Base-by-base conservation (phyloP, 2,329 filamentous ascomycete species). In the Aspergillus tanneri region DNA sequence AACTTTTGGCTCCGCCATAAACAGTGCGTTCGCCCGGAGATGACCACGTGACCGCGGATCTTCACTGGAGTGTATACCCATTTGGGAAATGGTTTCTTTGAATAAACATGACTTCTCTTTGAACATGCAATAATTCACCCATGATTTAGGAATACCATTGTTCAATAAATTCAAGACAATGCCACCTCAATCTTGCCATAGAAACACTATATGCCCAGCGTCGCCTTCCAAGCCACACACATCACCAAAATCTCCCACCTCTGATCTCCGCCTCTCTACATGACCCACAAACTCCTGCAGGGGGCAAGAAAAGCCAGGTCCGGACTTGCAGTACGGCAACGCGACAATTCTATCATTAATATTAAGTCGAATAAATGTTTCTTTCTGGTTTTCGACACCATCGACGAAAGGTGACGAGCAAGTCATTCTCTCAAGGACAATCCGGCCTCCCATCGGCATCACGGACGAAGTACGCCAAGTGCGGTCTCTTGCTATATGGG, bases 311-410 rank as follows among this genome's bases (percentile, higher is more conserved):
- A 56, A 51, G 2, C 74, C 76, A 2, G 77, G 77, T 0, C 77
- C 77, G 24, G 57, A 64, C 12, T 69, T 55, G 55, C 78, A 80
- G 19, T 68, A 71, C 3, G 74, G 71, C 3, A 82, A 57, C 2
- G 72, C 70, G 1, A 79, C 72, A 22, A 81, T 74, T 7, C 74
- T 77, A 55, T 83, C 80, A 56, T 83, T 83, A 58, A 83, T 73
- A 37, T 78, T 79, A 49, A 83, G 59, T 14, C 80, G 72, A 18
- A 83, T 67, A 51, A 72, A 81, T 4, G 51, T 40, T 4, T 66
- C 59, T 2, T 65, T 51, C 4, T 53, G 43, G 8, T 5, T 16
- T 12, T 46, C 52, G 9, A 48, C 42, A 24, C 60, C 43, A 19
- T 46, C 36, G 12, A 46, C 37, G 14, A 16, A 18, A 7, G 55